Evolutionary conservation across 1,284 basidiomycete species (phyloP), one percentile per base, ranked within the genome.

Genomic region (Ceratobasidium theobromae): DNA sequence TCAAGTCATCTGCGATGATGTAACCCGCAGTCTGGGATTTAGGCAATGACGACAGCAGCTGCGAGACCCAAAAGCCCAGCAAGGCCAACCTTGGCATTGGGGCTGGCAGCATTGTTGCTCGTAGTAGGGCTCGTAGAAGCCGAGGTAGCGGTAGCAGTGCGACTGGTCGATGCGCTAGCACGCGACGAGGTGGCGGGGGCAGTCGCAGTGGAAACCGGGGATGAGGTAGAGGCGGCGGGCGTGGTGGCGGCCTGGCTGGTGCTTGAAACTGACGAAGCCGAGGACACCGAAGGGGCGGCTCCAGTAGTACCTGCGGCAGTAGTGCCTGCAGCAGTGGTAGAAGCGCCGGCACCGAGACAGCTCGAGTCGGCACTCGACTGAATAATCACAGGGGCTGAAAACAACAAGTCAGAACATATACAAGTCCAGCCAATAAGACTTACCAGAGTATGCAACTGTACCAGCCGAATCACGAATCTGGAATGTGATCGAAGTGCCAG

Each of bases 31-130:
- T n/a, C n/a, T n/a, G n/a, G 9, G 46, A 62, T 62, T 62, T 52
- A 62, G 16, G 48, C 58, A 46, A 62, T 41, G 58, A 62, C 21
- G 48, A 30, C 58, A 30, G 58, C 58, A 8, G 58, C 58, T 5
- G 38, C 58, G 43, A 62, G 58, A 40, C 58, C 58, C 35, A 62
- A 30, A 18, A 62, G 58, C 11, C 58, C 58, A 23, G 58, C 58
- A 21, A 62, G 25, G 16, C 58, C 58, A 41, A 62, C 58, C 48
- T 62, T 33, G 46, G 48, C 48, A 38, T 62, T 62, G 58, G 32
- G 48, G 35, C 45, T 23, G 23, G 58, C 58, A 28, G 46, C 28
- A 32, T 62, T 62, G 48, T 6, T 38, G 35, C 8, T 16, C 6
- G 35, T 38, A 38, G 35, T 16, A 38, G 35, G 16, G 35, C 35